These are phyloP conservation scores for Diaporthe citri DNA, from an alignment of 2,329 filamentous ascomycete genomes.

Conservation along the genomic window DNA sequence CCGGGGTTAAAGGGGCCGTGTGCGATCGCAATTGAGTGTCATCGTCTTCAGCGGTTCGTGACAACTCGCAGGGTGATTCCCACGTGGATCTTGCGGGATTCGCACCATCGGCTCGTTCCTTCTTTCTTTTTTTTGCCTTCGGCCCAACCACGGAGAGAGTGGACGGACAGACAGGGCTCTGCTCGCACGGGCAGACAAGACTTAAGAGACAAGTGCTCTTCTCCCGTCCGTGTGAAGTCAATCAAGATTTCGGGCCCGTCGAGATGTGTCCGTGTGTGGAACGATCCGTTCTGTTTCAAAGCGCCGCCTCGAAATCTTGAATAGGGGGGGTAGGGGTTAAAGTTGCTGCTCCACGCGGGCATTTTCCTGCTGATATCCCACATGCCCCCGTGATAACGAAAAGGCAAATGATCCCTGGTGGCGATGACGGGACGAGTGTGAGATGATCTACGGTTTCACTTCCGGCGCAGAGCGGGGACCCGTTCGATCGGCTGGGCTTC, in stretches of 20 bases:
- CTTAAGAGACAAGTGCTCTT: constrained; percentile 5
- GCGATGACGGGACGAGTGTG: constrained; percentile 31
- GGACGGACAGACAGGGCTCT: constrained; percentile 16
- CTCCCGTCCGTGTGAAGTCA: constrained; percentile 12
- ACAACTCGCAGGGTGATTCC: constrained; percentile 15
- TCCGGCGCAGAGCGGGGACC: constrained; percentile 31
- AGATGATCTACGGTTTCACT: constrained; percentile 38
- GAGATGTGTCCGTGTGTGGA: constrained; percentile 14
- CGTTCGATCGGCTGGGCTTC: constrained; percentile 34
- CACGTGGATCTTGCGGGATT: constrained; percentile 29
- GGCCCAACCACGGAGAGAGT: constrained; percentile 3
- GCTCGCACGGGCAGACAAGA: constrained; percentile 19
- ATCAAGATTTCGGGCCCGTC: constrained; percentile 18
- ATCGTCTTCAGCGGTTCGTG: constrained; percentile 20
- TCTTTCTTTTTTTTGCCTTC: constrained; percentile 1
- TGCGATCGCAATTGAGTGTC: constrained; percentile 15
- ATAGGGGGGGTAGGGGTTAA: neutral
- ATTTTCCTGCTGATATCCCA: constrained; percentile 23
- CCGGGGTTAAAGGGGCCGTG: constrained; percentile 6
- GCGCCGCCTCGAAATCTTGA: constrained; percentile 18
- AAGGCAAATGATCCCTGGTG: constrained; percentile 14
- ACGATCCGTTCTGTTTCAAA: constrained; percentile 31
- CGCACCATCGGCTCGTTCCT: constrained; percentile 34
- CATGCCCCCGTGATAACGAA: neutral
- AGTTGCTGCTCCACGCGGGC: constrained; percentile 3